Base-by-base conservation (phyloP, 768 basidiomycete species). In the Naganishia vaughanmartiniae region DNA sequence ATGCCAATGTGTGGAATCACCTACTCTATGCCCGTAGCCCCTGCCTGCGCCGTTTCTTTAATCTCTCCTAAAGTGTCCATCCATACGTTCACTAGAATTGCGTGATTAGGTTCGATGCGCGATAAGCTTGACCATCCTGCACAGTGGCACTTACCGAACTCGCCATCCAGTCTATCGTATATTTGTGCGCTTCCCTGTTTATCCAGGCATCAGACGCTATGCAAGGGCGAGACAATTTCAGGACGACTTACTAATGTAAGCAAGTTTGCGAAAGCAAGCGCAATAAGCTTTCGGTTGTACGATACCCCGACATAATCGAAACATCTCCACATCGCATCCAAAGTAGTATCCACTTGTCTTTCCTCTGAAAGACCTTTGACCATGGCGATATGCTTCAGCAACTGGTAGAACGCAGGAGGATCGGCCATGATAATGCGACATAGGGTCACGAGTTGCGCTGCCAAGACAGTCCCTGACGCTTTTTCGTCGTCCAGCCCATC, bases 281-380 rank as follows among this genome's bases (percentile, higher is more conserved):
- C 80, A 19, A 81, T 75, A 7, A 76, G 75, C 69, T 79, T 81
- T 45, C 79, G 70, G 60, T 73, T 72, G n/a, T 76, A 66, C 4
- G 79, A 73, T 34, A 77, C 80, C 7, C 73, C 76, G 5, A 78
- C 76, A 73, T 81, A 81, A 66, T 81, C 80, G 66, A 79, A 81
- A 42, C 77, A 77, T 55, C 78, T 67, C 80, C 80, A 81, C 51
- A 79, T 72, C 5, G 77, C 80, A 72, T 81, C 80, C 46, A 81
- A 48, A 0, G 74, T 72, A 67, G 76, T 76, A 14, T 81, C 80
- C 24, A 81, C 63, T n/a, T 75, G 65, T 65, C 75, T 77, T 15
- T 67, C 67, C 12, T 76, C 79, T 26, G 73, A 55, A 34, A 78
- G 75, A 0, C 69, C 74, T 7, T 63, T 60, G 24, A 57, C 54